Evolutionary conservation across 805 yeast genomes (phyloP), one percentile per base, ranked within the genome.

Genomic region (Myxozyma vanderwaltii): DNA sequence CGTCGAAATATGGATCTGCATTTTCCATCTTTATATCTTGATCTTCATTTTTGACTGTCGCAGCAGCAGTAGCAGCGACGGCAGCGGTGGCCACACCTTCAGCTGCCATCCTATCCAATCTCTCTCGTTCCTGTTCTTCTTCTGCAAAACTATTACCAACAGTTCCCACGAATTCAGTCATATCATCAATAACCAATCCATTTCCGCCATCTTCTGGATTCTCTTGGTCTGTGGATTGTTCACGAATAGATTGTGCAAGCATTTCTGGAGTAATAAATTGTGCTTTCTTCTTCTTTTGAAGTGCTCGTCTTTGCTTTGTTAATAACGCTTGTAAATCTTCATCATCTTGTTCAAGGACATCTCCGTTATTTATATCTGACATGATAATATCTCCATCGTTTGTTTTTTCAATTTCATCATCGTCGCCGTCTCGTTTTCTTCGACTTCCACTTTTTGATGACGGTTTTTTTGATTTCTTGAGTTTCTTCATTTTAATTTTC

Each of bases 121-220:
- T 26, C 45, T 39, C 56, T 26, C 48, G 53, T 29, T 61, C 63
- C 39, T 46, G 59, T 33, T 58, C 51, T n/a, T 40, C 57, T 7
- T 54, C 49, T 5, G 44, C 49, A 10, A 36, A 10, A 19, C 35
- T 31, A 35, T 54, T 51, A 12, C 74, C 62, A 3, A 68, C 51
- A 2, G 61, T 55, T 17, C 53, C 55, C 8, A 67, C 64, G 59
- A 67, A 65, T 43, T 77, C 81, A 29, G 71, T 70, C 1, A 80
- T 80, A 24, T 76, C 80, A 64, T 81, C 80, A 24, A 79, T 69
- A 0, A 76, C 72, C 24, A 77, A 27, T 7, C 68, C 71, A 4
- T 51, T 68, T 68, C 62, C 47, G 15, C 38, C 53, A 19, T 2
- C 46, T 12, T n/a, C n/a, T n/a, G n/a, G n/a, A n/a, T n/a, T n/a